Base-by-base conservation (phyloP, 345 rosid species). In the Gossypium turneri region DNA sequence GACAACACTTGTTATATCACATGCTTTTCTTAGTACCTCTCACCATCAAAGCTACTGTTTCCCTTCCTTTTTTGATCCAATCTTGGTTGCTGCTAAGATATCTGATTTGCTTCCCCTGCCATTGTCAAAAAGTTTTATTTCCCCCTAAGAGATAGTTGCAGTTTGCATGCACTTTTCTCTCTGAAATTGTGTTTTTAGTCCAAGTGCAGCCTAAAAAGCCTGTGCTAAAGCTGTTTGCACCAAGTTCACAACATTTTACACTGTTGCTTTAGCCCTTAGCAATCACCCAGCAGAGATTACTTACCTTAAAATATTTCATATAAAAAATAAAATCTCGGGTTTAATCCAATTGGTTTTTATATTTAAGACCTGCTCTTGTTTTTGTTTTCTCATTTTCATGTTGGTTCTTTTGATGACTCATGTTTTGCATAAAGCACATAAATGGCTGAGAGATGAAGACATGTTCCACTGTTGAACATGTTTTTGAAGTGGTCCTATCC, bases 1-100 rank as follows among this genome's bases (percentile, higher is more conserved):
- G 79, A 59, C 81, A 81, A 45, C 62, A 58, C 58, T 74, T 67
- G 75, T 74, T 67, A 74, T 17, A 15, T 75, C 81, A 77, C 79
- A 74, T 76, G 84, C 82, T 73, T 59, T 47, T 47, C 74, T 65
- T 52, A 19, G 58, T 64, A 5, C 51, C 58, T 24, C 61, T 60
- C 19, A 60, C 61, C 44, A 74, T 74, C 58, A 11, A 76, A 67
- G 72, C 68, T 19, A 24, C 76, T 75, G 76, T 72, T 64, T 72
- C 20, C 15, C 57, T 3, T 8, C 72, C 70, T 69, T 74, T 43
- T 59, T 59, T 25, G 69, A 67, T 67, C 64, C 53, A 78, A 17
- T 43, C 75, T 59, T 47, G 51, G 48, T 57, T 64, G 13, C 44
- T 20, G 47, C 16, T 45, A 29, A 50, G 51, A 34, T 24, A 7